Percentiles rank a stretch among this genome's conserved stretches.
phyloP scores from a whole-genome alignment of 2,329 filamentous ascomycete genomes.

The Penicillium janthinellum region DNA sequence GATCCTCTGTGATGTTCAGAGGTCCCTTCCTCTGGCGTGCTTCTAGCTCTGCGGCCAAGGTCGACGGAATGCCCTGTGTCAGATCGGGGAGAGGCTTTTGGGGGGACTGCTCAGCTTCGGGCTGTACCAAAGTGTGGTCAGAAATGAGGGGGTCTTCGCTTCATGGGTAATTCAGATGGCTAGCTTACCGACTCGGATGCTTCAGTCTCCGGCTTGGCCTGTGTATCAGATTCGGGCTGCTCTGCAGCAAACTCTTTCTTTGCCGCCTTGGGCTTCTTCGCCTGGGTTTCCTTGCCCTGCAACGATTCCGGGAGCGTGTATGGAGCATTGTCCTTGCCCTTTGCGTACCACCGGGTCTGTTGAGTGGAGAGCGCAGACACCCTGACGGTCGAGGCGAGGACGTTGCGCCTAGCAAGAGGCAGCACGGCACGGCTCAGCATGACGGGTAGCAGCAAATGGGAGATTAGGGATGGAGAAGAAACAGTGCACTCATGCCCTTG shows the following conservation, averaged over 20 bases:
- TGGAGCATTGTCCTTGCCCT: constrained; percentile 37
- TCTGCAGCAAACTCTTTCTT: constrained; percentile 33
- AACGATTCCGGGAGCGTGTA: constrained; percentile 39
- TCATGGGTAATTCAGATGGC: not conserved
- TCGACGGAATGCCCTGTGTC: constrained; percentile 92
- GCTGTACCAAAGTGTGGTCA: constrained; percentile 28
- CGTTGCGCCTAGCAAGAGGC: constrained; percentile 48
- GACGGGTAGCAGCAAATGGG: constrained; percentile 17
- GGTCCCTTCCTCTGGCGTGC: constrained; percentile 44
- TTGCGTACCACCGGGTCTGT: constrained; percentile 44
- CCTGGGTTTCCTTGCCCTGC: constrained; percentile 29
- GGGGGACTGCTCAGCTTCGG: constrained; percentile 43
- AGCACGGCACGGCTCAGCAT: constrained; percentile 51
- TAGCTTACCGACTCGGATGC: constrained; percentile 33
- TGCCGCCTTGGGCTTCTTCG: constrained; percentile 28
- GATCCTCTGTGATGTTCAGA: constrained; percentile 58
- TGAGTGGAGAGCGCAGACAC: constrained; percentile 35
- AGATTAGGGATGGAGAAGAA: constrained; percentile 12
- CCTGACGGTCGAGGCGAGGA: constrained; percentile 39
- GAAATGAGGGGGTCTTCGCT: constrained; percentile 3
- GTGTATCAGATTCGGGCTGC: constrained; percentile 43
- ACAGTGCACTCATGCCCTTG: constrained; percentile 25
- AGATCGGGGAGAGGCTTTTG: constrained; percentile 80
- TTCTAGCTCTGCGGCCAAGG: constrained; percentile 74
- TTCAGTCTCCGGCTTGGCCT: constrained; percentile 35